Percentiles rank a stretch among this genome's conserved stretches.
phyloP scores from a whole-genome alignment of 164 flowering plant genomes.

The Cinnamomum chago region DNA sequence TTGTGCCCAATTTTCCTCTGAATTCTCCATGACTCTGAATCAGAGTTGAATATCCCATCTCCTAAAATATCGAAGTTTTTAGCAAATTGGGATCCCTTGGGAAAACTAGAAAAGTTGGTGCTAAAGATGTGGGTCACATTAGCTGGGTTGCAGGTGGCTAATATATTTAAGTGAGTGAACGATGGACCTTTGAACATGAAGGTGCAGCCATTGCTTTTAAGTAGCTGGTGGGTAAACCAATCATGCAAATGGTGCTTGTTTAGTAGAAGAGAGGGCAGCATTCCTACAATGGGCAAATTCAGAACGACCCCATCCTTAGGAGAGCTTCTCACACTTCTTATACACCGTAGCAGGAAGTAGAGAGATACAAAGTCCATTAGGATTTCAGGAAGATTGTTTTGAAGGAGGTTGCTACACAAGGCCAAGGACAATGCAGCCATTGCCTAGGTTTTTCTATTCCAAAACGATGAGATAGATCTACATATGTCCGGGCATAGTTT shows the following conservation, averaged over 20 bases:
- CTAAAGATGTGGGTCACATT: slow-evolving; percentile 30
- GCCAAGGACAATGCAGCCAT: not conserved
- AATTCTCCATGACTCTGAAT: slow-evolving; percentile 11
- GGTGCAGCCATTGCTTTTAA: slow-evolving; percentile 13
- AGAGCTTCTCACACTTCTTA: not conserved
- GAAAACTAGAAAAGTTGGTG: slow-evolving; percentile 32
- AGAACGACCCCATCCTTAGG: not conserved
- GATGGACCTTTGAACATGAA: slow-evolving; percentile 21
- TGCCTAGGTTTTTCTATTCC: not conserved
- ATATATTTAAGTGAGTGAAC: slow-evolving; percentile 19
- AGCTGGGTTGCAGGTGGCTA: slow-evolving; percentile 26
- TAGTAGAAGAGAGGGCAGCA: slow-evolving; percentile 17
- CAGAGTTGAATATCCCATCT: slow-evolving; percentile 41
- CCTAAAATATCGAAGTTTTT: slow-evolving; percentile 39
- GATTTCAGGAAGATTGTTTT: not conserved
- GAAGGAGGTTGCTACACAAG: not conserved
- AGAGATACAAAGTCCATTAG: slow-evolving; percentile 1
- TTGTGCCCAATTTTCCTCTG: slow-evolving; percentile 14
- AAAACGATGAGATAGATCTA: not conserved
- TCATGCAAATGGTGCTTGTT: slow-evolving; percentile 13
- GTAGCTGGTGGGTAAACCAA: slow-evolving; percentile 1
- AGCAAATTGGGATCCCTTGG: slow-evolving; percentile 32
- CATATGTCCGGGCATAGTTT: no score
- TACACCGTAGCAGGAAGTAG: not conserved
- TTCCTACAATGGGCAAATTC: slow-evolving; percentile 18